Evolutionary conservation across 1,139 yeast species (phyloP), one percentile per base, ranked within the genome.

Genomic region (Diutina pseudorugosa): DNA sequence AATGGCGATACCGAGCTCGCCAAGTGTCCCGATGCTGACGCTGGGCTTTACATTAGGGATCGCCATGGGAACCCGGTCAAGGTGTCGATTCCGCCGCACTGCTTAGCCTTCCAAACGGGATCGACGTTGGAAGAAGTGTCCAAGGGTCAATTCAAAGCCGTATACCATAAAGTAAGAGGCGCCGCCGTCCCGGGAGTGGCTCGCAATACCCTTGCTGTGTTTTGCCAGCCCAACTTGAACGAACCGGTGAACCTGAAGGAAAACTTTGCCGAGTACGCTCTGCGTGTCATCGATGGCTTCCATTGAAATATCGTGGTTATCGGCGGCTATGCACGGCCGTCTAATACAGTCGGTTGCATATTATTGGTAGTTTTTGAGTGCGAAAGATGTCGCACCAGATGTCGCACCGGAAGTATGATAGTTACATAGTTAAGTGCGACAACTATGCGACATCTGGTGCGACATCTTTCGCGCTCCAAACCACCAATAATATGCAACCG

Each of bases 101-200:
- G 83, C 56, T 62, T 82, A 33, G 85, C 85, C 0, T 81, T 82
- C 61, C 86, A 82, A 60, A 79, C 85, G 0, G 87, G 87, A 1
- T 70, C 80, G n/a, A 80, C 85, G 0, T 66, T 82, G 42, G 75
- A 80, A 58, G 79, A 74, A 52, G 72, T 79, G 14, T 76, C 83
- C 0, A 57, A 62, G n/a, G 73, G 73, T 14, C 64, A 65, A 36
- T 79, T 82, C 64, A 76, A 73, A 60, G 85, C 85, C 1, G 85
- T 81, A 11, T 79, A 85, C 1, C 86, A 82, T 60, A 76, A 70
- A 55, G 86, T 81, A 16, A 71, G 68, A 54, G 83, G 81, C 1
- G 62, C 76, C 0, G 51, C 51, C 2, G 49, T 62, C 5, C 68
- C 73, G 1, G 59, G 61, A 8, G 64, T 79, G 27, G 71, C 79